Evolutionary conservation across 2,329 filamentous ascomycete species (phyloP).

Genomic region (Remersonia thermophila): DNA sequence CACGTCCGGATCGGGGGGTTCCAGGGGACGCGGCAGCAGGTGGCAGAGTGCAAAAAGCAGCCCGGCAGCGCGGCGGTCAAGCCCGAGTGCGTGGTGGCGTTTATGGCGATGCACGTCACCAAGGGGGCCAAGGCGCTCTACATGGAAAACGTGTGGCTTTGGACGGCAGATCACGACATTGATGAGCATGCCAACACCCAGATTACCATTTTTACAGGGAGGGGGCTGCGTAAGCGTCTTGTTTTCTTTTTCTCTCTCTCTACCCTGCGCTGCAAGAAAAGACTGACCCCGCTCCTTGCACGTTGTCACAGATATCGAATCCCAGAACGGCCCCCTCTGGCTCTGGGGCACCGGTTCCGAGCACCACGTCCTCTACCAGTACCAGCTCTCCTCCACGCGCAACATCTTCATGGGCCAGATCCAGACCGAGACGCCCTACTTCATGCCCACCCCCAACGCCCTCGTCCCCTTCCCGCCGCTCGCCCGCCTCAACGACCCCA

Average conservation of each 20-base stretch:
- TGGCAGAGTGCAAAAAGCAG: constrained; percentile 51
- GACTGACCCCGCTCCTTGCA: too few species aligned
- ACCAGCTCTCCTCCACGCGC: constrained; percentile 48
- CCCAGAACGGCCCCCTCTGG: constrained; percentile 38
- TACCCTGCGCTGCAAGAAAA: too few species aligned
- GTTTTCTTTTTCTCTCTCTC: too few species aligned
- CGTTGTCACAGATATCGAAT: constrained; percentile 35
- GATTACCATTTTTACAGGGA: constrained; percentile 38
- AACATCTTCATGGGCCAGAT: constrained; percentile 52
- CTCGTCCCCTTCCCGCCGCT: constrained; percentile 40
- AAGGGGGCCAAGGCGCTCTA: constrained; percentile 24
- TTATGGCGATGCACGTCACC: constrained; percentile 32
- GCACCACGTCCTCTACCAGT: constrained; percentile 55
- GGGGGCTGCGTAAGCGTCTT: constrained; percentile 27
- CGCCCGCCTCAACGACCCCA: constrained; percentile 34
- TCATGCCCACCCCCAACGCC: constrained; percentile 50
- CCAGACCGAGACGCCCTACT: constrained; percentile 59
- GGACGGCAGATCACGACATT: constrained; percentile 26
- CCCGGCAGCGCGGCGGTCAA: constrained; percentile 20
- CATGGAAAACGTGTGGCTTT: constrained; percentile 37
- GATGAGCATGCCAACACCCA: constrained; percentile 29
- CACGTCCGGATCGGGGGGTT: constrained; percentile 64
- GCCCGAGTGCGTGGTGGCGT: constrained; percentile 24
- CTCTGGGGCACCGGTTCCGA: constrained; percentile 53
- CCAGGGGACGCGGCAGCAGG: constrained; percentile 53